Evolutionary conservation across 2,329 filamentous ascomycete genomes (phyloP), one percentile per base, ranked within the genome.

Genomic region (Ceratocystis alfenasii): DNA sequence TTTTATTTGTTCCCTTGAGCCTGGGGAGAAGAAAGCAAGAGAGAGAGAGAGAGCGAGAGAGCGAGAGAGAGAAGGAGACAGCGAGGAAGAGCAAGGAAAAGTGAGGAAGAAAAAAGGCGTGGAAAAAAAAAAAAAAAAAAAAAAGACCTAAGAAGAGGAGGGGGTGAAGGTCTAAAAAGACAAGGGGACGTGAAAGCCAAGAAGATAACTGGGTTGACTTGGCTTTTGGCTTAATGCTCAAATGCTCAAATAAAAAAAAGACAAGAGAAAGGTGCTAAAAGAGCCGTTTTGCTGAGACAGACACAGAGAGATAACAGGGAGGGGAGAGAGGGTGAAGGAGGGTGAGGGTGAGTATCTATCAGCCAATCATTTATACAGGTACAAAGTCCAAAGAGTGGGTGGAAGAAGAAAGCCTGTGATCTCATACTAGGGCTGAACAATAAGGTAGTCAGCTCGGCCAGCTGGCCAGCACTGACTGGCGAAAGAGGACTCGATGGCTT

Each of bases 401-500:
- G 36, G 36, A 41, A 41, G 36, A 3, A 41, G 8, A 12, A 48
- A 48, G 8, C 45, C n/a, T 53, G 48, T 53, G 48, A 53, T n/a
- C 48, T 53, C 48, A 53, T 22, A 50, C 48, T 53, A 53, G 48
- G 48, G 48, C 48, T 53, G 48, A 53, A 53, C 45, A 41, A 41
- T 41, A 41, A 41, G 36, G 36, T 41, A 41, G 36, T 41, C 36
- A 41, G 36, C 36, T 41, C 36, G 10, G 10, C 36, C 36, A 41
- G 36, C 36, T 41, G 36, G 10, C 36, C 36, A 41, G 36, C 36
- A 41, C 45, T 48, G 45, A 48, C 45, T 20, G 17, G 45, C 17
- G 1, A 50, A n/a, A 41, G 10, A 41, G 8, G 36, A 41, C 36
- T 41, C 36, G 36, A 41, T 41, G 36, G 36, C 10, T 12, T 41